Conservation (phyloP, 139 green algal genomes). For the Asterochloris sp. region DNA sequence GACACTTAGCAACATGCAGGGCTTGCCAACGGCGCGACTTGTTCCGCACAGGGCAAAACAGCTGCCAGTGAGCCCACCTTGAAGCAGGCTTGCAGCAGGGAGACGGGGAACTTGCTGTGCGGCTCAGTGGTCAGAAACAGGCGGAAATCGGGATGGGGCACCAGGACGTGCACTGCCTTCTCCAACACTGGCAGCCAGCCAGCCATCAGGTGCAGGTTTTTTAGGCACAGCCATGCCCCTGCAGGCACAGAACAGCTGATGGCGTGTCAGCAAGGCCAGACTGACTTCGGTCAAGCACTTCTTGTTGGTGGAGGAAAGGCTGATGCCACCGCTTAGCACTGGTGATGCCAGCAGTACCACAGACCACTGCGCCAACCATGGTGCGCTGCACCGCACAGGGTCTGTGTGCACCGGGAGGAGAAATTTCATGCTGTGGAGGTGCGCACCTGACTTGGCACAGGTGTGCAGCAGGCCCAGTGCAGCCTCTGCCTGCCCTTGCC, state of each 20-base stretch:
- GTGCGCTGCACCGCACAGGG: no score
- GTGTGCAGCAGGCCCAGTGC: slow-evolving; percentile 67
- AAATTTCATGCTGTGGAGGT: neutral
- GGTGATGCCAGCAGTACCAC: no score
- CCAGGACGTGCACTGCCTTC: slow-evolving; percentile 52
- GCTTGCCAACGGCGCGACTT: no score
- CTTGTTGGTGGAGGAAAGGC: no score
- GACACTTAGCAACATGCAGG: no score
- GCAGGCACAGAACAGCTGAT: neutral
- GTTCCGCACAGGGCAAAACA: no score
- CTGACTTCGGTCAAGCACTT: no score
- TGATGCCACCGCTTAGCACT: no score
- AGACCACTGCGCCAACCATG: no score
- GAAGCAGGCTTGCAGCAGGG: slow-evolving; percentile 63
- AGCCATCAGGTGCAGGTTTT: slow-evolving; percentile 82
- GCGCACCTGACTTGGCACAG: slow-evolving; percentile 41
- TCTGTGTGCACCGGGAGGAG: no score
- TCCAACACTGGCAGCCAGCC: slow-evolving; percentile 74
- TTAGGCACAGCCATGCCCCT: slow-evolving; percentile 70
- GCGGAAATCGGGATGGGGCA: slow-evolving; percentile 51
- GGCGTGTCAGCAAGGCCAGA: no score
- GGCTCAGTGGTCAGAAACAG: slow-evolving; percentile 74
- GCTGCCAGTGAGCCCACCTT: slow-evolving; percentile 39
- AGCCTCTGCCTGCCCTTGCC: slow-evolving; percentile 70
- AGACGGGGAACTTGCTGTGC: slow-evolving; percentile 62